Percentiles rank a stretch among this genome's conserved stretches.
phyloP scores from a whole-genome alignment of 2,329 filamentous ascomycete genomes.

The Pseudogymnoascus pannorum region DNA sequence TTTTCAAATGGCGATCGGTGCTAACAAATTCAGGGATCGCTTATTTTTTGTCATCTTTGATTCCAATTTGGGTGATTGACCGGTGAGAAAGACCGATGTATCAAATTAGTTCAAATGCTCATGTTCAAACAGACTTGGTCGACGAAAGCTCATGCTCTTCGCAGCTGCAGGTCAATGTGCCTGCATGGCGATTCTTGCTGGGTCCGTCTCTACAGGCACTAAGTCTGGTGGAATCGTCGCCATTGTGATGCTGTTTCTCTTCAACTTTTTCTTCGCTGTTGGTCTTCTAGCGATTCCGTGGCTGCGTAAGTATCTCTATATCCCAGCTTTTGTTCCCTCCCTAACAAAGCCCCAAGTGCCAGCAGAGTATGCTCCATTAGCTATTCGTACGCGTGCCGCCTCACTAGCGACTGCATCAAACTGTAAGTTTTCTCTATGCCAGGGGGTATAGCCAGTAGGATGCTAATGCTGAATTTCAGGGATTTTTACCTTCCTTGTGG shows the following conservation, averaged over 20 bases:
- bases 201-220: slow-evolving; percentile 34
- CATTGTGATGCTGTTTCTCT: slow-evolving; percentile 34
- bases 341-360: slow-evolving; percentile 24
- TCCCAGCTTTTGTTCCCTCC: neutral
- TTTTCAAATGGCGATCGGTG: neutral
- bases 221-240: slow-evolving; percentile 34
- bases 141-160: slow-evolving; percentile 52
- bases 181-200: slow-evolving; percentile 50
- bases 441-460: neutral
- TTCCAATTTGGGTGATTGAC: slow-evolving; percentile 34
- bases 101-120: neutral
- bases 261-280: slow-evolving; percentile 43
- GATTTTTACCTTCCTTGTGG: slow-evolving; percentile 24
- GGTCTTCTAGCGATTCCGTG: slow-evolving; percentile 45
- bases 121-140: slow-evolving; percentile 33
- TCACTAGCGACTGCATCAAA: slow-evolving; percentile 35
- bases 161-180: slow-evolving; percentile 30
- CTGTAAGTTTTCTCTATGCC: slow-evolving; percentile 5
- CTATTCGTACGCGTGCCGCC: slow-evolving; percentile 33
- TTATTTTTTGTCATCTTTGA: slow-evolving; percentile 31
- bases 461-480: neutral
- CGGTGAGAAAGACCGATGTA: slow-evolving; percentile 24
- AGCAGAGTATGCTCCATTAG: slow-evolving; percentile 44
- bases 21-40: slow-evolving; percentile 27
- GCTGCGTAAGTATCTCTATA: slow-evolving; percentile 28